Percentiles rank a stretch among this genome's conserved stretches.
Evolutionary conservation across 2,329 filamentous ascomycete genomes (phyloP).

Genomic region (Pseudogymnoascus sp.): DNA sequence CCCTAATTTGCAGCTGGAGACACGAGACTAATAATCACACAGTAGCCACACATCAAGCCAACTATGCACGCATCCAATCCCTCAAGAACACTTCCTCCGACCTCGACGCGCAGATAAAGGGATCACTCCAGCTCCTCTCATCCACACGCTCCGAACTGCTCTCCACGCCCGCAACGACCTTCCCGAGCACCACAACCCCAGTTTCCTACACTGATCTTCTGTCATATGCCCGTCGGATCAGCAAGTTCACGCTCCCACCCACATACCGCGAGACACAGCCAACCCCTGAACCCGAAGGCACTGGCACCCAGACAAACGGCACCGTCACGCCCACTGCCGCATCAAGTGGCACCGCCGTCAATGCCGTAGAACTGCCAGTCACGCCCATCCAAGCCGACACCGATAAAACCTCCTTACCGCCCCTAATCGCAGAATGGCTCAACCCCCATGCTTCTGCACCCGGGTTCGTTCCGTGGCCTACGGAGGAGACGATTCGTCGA

Average conservation of each 20-base stretch:
- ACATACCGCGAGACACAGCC: constrained; percentile 19
- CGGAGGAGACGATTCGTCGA: constrained; percentile 56
- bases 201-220: constrained; percentile 68
- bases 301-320: constrained; percentile 22
- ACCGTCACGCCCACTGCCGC: constrained; percentile 18
- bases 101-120: constrained; percentile 65
- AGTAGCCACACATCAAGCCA: constrained; percentile 70
- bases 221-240: constrained; percentile 69
- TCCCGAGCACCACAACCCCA: constrained; percentile 41
- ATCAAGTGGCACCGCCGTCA: constrained; percentile 18
- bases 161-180: constrained; percentile 48
- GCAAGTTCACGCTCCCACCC: constrained; percentile 63
- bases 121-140: constrained; percentile 61
- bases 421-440: constrained; percentile 31
- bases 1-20: background rate
- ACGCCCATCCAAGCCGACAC: constrained; percentile 17
- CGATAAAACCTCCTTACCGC: constrained; percentile 23
- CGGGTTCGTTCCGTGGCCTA: constrained; percentile 70
- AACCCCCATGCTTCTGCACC: constrained; percentile 47
- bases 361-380: constrained; percentile 10
- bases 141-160: constrained; percentile 65
- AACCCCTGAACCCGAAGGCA: constrained; percentile 8
- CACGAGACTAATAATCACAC: background rate
- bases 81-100: constrained; percentile 57
- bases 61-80: constrained; percentile 57